Percentiles rank a stretch among this genome's conserved stretches.
Evolutionary conservation across 768 basidiomycete genomes (phyloP).

Genomic region (Sarcomyxa edulis): DNA sequence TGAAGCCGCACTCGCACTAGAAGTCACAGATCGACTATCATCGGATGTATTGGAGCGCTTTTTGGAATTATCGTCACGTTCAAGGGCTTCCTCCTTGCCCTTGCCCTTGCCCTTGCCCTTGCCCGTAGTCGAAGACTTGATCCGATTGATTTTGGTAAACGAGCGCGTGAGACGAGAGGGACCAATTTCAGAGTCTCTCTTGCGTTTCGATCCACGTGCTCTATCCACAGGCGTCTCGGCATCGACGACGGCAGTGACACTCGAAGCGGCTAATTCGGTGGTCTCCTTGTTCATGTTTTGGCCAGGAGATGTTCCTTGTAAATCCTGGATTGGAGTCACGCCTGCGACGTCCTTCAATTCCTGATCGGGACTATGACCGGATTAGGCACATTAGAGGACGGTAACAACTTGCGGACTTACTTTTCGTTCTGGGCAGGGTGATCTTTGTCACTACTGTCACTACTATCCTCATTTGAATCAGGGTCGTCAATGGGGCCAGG

Average conservation of each 20-base stretch:
- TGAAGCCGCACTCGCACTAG: slow-evolving; percentile 32
- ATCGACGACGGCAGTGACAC: too few relatives aligned
- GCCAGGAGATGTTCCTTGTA: too few relatives aligned
- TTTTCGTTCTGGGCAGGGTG: too few relatives aligned
- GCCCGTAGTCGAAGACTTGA: neutral
- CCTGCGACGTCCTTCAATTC: too few relatives aligned
- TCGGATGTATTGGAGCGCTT: slow-evolving; percentile 14
- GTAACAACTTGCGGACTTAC: too few relatives aligned
- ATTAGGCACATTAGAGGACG: too few relatives aligned
- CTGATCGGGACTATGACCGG: too few relatives aligned
- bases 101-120: slow-evolving; percentile 31
- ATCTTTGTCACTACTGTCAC: too few relatives aligned
- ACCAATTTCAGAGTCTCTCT: neutral
- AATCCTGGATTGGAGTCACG: too few relatives aligned
- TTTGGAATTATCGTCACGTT: slow-evolving; percentile 5
- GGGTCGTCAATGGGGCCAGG: slow-evolving; percentile 10
- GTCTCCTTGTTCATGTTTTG: neutral
- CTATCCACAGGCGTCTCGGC: too few relatives aligned
- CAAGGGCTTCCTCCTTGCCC: slow-evolving; percentile 17
- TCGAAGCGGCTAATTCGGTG: too few relatives aligned
- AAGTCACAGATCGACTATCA: slow-evolving; percentile 26
- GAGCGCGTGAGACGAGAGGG: neutral
- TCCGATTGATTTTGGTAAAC: neutral
- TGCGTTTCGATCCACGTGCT: too few relatives aligned
- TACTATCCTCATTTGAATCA: neutral